Conservation (phyloP, 2,329 filamentous ascomycete species). For the Atkinsonella texensis region DNA sequence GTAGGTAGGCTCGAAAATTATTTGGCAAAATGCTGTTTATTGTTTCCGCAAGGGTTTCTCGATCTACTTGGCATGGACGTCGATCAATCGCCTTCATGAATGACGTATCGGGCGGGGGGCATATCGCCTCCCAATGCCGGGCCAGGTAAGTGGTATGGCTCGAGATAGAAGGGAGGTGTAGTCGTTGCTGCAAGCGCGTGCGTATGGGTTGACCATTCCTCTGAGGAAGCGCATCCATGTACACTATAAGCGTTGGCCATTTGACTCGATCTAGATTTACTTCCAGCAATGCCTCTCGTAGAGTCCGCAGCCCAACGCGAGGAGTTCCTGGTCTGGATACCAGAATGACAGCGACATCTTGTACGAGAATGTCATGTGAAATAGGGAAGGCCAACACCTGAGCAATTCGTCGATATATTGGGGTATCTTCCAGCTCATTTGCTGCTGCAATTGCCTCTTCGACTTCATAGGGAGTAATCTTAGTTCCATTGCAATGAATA, state of each 20-base stretch:
- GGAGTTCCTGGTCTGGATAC: constrained; percentile 29
- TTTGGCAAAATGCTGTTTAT: neutral
- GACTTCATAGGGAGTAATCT: constrained; percentile 36
- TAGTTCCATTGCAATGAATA: constrained; percentile 39
- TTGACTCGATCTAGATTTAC: constrained; percentile 34
- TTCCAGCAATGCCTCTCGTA: constrained; percentile 30
- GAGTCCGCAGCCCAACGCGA: constrained; percentile 31
- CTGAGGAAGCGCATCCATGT: constrained; percentile 38
- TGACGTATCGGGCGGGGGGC: constrained; percentile 32
- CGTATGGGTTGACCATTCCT: constrained; percentile 41
- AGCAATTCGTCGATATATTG: constrained; percentile 29
- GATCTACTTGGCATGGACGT: constrained; percentile 18
- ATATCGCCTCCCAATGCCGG: constrained; percentile 33
- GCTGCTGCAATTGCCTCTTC: constrained; percentile 36
- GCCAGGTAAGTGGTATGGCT: constrained; percentile 27
- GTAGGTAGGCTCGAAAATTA: neutral
- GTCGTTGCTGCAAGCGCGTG: constrained; percentile 32
- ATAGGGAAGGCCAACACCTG: constrained; percentile 37
- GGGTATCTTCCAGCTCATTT: constrained; percentile 24
- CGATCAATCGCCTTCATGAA: constrained; percentile 26
- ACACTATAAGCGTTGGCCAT: constrained; percentile 34
- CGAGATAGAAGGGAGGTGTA: constrained; percentile 27
- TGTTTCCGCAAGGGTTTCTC: neutral
- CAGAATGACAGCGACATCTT: constrained; percentile 38
- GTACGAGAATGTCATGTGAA: constrained; percentile 34